phyloP scores from a whole-genome alignment of 768 basidiomycete species.

The Lentinula sp. region DNA sequence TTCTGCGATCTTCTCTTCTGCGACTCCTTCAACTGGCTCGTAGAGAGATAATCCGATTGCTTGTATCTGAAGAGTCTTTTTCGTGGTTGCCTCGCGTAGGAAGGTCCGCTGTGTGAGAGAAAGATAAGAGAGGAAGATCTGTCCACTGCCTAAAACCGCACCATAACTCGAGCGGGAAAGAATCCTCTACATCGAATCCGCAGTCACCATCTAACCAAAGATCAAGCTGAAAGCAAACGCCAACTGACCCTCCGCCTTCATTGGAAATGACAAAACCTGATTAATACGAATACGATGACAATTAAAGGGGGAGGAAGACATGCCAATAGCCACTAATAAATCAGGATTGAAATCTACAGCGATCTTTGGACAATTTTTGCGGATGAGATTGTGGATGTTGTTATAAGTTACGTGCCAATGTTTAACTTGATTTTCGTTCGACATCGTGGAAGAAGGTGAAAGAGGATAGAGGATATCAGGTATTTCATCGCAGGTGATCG shows the following conservation, averaged over 20 bases:
- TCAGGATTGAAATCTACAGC: slow-evolving; percentile 80
- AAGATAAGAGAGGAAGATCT: neutral
- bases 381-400: slow-evolving; percentile 87
- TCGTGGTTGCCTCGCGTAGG: slow-evolving; percentile 61
- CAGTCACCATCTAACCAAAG: neutral
- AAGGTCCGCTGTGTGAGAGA: slow-evolving; percentile 63
- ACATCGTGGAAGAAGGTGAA: slow-evolving; percentile 22
- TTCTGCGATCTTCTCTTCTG: slow-evolving; percentile 66
- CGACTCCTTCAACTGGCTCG: slow-evolving; percentile 76
- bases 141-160: slow-evolving; percentile 14
- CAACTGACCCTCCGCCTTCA: slow-evolving; percentile 74
- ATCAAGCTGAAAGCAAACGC: slow-evolving; percentile 1
- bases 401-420: slow-evolving; percentile 83
- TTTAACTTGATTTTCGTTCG: slow-evolving; percentile 36
- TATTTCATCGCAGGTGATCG: neutral
- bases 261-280: slow-evolving; percentile 5
- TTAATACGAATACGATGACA: slow-evolving; percentile 5
- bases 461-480: neutral
- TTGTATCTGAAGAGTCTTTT: slow-evolving; percentile 85
- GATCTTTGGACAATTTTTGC: slow-evolving; percentile 58
- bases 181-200: slow-evolving; percentile 58
- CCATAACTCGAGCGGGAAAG: slow-evolving; percentile 92
- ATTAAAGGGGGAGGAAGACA: slow-evolving; percentile 12
- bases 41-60: slow-evolving; percentile 96
- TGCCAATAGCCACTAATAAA: slow-evolving; percentile 78